A percentile compares a stretch with the other conserved stretches of the same genome.
Conservation (phyloP, 257 asterid species). For the Nicotiana paniculata region DNA sequence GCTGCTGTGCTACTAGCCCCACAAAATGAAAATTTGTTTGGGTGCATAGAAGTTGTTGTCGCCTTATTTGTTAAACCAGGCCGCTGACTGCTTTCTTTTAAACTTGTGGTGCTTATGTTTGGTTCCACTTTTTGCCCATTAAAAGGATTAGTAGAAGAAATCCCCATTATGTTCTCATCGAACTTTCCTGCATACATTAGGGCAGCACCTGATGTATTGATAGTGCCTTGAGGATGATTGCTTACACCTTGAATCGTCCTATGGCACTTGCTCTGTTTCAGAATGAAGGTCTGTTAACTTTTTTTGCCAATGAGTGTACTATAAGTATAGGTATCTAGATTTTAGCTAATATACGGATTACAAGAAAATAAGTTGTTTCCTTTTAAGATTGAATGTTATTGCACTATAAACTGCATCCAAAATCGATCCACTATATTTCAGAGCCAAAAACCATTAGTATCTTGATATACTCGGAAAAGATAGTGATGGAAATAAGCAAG, state of each 20-base stretch:
- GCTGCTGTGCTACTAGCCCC: slow-evolving; percentile 36
- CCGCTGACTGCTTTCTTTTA: slow-evolving; percentile 40
- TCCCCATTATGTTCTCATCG: slow-evolving; percentile 41
- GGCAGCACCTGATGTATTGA: slow-evolving; percentile 40
- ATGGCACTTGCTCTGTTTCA: slow-evolving; percentile 48
- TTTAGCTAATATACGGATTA: not conserved
- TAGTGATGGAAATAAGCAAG: not conserved
- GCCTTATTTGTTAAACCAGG: slow-evolving; percentile 1
- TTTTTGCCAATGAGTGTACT: slow-evolving; percentile 1
- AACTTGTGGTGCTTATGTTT: slow-evolving; percentile 38
- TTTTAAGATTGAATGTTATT: not conserved
- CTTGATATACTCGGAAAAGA: not conserved
- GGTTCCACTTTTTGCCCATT: slow-evolving; percentile 59
- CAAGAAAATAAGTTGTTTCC: not conserved
- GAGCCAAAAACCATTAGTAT: not conserved
- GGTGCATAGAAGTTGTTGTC: slow-evolving; percentile 20
- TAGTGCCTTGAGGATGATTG: slow-evolving; percentile 40
- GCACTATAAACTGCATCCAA: not conserved
- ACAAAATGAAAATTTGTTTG: slow-evolving; percentile 32
- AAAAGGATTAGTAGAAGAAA: slow-evolving; percentile 36
- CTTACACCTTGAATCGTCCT: slow-evolving; percentile 39
- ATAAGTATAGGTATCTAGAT: not conserved
- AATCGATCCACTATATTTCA: not conserved
- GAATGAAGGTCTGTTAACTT: not conserved
- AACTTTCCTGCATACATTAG: slow-evolving; percentile 41